These are phyloP conservation scores for Tetraselmis chui DNA, from an alignment of 139 green algal genomes.

Conservation along the genomic window DNA sequence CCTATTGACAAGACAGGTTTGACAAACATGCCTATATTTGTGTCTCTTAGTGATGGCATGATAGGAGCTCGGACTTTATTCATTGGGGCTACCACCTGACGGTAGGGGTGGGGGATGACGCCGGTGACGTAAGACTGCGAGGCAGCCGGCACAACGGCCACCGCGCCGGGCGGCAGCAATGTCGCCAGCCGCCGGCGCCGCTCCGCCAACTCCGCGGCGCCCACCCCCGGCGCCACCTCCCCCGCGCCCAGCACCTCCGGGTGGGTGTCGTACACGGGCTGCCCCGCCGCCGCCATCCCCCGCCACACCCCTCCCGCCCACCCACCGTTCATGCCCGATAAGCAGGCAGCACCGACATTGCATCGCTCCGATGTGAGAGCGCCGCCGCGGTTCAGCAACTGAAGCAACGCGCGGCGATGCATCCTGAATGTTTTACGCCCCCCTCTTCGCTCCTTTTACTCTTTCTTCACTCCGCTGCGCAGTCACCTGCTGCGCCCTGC, in stretches of 20 bases:
- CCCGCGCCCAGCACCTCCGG: background rate
- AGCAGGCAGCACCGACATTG: background rate
- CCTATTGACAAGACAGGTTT: too few species aligned
- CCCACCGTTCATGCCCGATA: background rate
- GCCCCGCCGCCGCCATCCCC: background rate
- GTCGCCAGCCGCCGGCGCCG: slow-evolving; percentile 24
- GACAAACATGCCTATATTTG: too few species aligned
- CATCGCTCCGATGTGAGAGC: background rate
- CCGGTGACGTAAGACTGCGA: slow-evolving; percentile 57
- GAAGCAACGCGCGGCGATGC: background rate
- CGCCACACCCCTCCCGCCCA: too few species aligned
- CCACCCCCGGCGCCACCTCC: background rate
- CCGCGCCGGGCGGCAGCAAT: slow-evolving; percentile 42
- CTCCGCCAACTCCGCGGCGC: background rate
- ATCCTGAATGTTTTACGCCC: too few species aligned
- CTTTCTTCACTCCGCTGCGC: too few species aligned
- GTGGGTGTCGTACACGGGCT: background rate
- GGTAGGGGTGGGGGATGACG: slow-evolving; percentile 79
- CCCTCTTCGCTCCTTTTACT: too few species aligned
- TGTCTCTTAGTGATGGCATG: too few species aligned
- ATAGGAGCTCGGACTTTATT: too few species aligned
- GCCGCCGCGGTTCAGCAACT: background rate
- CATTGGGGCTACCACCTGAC: too few species aligned
- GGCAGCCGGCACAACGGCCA: slow-evolving; percentile 62
- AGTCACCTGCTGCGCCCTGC: too few species aligned